Evolutionary conservation across 371 early-diverging fungal species (phyloP).

Genomic region (Mucor irregularis): DNA sequence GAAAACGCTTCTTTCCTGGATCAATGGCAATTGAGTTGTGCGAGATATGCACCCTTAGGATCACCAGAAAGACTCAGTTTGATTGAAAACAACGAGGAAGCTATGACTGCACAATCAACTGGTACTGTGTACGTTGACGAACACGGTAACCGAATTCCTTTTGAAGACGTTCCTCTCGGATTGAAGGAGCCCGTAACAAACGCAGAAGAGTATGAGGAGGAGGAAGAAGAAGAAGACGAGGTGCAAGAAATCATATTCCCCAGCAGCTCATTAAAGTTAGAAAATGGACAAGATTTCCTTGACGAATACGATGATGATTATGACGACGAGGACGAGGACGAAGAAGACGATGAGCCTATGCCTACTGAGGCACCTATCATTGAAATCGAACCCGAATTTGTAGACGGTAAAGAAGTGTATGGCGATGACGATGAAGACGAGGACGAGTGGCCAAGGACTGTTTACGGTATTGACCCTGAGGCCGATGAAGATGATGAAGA

Average conservation of each 20-base stretch:
- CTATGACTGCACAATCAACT: not conserved
- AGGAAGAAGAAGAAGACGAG: not conserved
- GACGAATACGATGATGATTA: constrained; percentile 2
- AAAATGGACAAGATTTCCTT: not conserved
- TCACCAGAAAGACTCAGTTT: not conserved
- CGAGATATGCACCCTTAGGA: not conserved
- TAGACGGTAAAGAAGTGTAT: constrained; percentile 20
- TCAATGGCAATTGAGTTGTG: constrained; percentile 17
- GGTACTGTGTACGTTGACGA: not conserved
- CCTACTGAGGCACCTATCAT: constrained; percentile 21
- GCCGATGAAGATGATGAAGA: constrained; percentile 11
- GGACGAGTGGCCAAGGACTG: constrained; percentile 26
- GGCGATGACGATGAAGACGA: constrained; percentile 26
- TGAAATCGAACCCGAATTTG: constrained; percentile 20
- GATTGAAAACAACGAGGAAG: not conserved
- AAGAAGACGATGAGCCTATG: not conserved
- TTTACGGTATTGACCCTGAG: constrained; percentile 19
- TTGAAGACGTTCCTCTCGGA: not conserved
- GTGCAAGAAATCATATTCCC: too few relatives aligned
- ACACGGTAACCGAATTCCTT: not conserved
- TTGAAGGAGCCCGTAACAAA: too few relatives aligned
- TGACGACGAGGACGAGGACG: constrained; percentile 3
- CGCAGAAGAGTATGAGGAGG: constrained; percentile 6
- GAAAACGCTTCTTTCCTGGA: not conserved
- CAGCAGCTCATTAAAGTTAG: not conserved